Evolutionary conservation across 352 stramenopile species (phyloP), one percentile per base, ranked within the genome.

Genomic region (Globisporangium spinosum): DNA sequence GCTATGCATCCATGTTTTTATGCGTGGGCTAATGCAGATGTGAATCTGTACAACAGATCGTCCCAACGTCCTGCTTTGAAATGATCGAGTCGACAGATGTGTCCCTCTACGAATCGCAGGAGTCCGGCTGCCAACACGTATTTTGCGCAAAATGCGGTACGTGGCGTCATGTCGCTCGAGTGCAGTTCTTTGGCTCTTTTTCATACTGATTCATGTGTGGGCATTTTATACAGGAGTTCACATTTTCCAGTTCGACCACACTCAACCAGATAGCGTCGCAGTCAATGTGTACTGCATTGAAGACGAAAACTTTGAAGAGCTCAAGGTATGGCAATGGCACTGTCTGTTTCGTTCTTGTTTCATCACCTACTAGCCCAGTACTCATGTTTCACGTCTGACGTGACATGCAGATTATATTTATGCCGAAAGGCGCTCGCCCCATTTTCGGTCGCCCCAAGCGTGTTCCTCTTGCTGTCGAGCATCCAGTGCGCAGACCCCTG

Each of bases 281-380:
- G 83, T 94, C 22, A 94, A 94, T 55, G 70, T 94, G 54, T 91
- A 93, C 69, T 91, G 84, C 64, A 75, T 94, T 22, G 86, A 94
- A 49, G 79, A 89, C 59, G 81, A 92, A 63, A 91, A 89, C 72
- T 89, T 94, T 69, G 83, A 94, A 34, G 81, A 91, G 54, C 75
- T 94, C 65, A 90, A 90, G 75, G 86, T 92, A 62, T 20, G 69
- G 9, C n/a, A 15, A 15, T 29, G 2, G 55, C 1, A 23, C 29
- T 23, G 32, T 6, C 2, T 25, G 10, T 22, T 23, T 53, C 2
- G 7, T 0, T 9, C 20, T 27, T 49, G 29, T 56, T 10, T 0
- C 55, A 27, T 59, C 53, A 2, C 10, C 20, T 29, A 22, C 12
- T 43, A 32, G 25, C 17, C 22, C 20, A 12, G 5, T 49, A 38